Evolutionary conservation across 495 filamentous ascomycete genomes (phyloP), one percentile per base, ranked within the genome.

Genomic region (Elasticomyces elasticus): DNA sequence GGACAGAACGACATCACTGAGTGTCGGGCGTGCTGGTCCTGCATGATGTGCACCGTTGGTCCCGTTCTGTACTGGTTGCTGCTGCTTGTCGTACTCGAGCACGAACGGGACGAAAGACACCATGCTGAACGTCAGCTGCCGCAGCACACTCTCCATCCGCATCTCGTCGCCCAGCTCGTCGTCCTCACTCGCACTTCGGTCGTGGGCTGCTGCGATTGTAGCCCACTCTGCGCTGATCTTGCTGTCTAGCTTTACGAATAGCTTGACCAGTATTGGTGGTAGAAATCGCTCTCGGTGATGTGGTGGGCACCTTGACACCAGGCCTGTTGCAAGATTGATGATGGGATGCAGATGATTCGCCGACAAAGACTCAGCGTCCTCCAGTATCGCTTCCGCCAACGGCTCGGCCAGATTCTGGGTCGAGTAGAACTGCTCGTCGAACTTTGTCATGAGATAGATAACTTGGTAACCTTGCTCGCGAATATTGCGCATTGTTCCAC

Each of bases 91-190:
- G 51, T 49, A 58, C 64, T 95, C 90, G 10, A 96, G 75, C 50
- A 97, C 77, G 52, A 84, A 84, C 23, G 89, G 84, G 40, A 95
- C 86, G 76, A 96, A 85, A 55, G 90, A 82, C 12, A 95, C 87
- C 6, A 91, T 86, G 31, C 88, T 86, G 65, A 90, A 88, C 0
- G 92, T 95, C 44, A 97, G 74, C 54, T 94, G 87, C n/a, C 92
- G 81, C 28, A 99, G 74, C 24, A 97, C 92, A 67, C 91, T 96
- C 65, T 99, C 92, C 19, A 87, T 83, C 69, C 94, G 95, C 92
- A 99, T 99, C 72, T 99, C 94, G 59, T 94, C 86, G 0, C 85
- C 84, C 31, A 99, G 72, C 17, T 84, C 80, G 0, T 77, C 76
- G 10, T 79, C 80, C 26, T 80, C 73, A 55, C 78, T 78, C 7